Base-by-base conservation (phyloP, 140 eudicot species). In the Eryngium alpinum region DNA sequence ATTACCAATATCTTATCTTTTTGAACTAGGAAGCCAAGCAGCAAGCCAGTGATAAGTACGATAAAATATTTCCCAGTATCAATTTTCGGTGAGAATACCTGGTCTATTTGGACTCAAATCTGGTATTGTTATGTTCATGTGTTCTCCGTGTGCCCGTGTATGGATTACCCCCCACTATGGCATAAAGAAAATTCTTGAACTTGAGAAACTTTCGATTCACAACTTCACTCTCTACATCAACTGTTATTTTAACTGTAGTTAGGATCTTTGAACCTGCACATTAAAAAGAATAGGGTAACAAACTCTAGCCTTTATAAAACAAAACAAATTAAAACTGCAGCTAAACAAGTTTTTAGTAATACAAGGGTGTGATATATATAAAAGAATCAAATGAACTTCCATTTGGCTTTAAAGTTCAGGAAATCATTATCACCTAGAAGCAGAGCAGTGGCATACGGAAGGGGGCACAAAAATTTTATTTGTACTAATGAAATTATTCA, bases 1-100 rank as follows among this genome's bases (percentile, higher is more conserved):
- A 72, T 72, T 53, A 34, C 53, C 77, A 72, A 72, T 14, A 50
- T 53, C 77, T 72, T 72, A 53, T 38, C 77, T 53, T 50, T 72
- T 53, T 72, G 56, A 34, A 34, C 77, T 53, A 19, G 77, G 77
- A 19, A 72, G 56, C 77, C 77, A 72, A 38, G 77, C 77, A 34
- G 77, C 77, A 19, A 72, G 52, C 22, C 77, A 72, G 19, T 33
- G 53, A 72, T 72, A 10, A 72, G 52, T 17, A 72, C 52, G 7
- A 72, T 52, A 4, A 72, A 52, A 33, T 52, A 72, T 38, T 38
- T 72, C n/a, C 34, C 52, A 22, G 77, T 0, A n/a, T 6, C 77
- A 72, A 38, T 34, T 52, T 6, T 72, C 38, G 4, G 29, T 72
- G 77, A 72, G 34, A 22, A 72, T 72, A 52, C 77, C 38, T 72